Evolutionary conservation across 179 eudicot genomes (phyloP).

Genomic region (Camellia oleifera): DNA sequence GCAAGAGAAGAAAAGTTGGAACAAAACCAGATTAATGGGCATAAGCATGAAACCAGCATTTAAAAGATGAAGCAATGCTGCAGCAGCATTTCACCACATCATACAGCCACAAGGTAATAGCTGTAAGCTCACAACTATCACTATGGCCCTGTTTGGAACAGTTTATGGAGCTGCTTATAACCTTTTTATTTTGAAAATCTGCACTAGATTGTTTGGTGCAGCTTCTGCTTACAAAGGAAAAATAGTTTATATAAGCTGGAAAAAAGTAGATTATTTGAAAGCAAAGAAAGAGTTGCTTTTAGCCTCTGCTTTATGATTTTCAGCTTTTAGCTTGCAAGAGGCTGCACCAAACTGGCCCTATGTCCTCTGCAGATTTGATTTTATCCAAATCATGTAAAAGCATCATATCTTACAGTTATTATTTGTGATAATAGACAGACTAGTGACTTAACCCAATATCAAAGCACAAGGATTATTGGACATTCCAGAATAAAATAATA

Average conservation of each 20-base stretch:
- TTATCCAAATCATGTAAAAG: background rate
- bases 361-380: background rate
- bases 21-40: background rate
- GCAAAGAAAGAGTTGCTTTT: no score
- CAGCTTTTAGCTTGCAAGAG: no score
- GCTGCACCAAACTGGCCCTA: no score
- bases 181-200: no score
- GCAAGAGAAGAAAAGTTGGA: background rate
- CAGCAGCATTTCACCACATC: background rate
- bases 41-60: constrained; percentile 6
- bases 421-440: background rate
- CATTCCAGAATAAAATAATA: background rate
- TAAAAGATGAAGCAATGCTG: background rate
- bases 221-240: no score
- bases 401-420: background rate
- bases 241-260: no score
- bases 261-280: no score
- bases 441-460: background rate
- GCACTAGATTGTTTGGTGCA: no score
- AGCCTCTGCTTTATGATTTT: no score
- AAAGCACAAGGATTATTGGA: background rate
- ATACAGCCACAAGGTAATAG: background rate
- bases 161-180: no score
- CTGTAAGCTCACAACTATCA: background rate
- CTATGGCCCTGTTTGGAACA: no score